Percentiles rank a stretch among this genome's conserved stretches.
phyloP scores from a whole-genome alignment of 306 rosid genomes.

The Cicer arietinum region DNA sequence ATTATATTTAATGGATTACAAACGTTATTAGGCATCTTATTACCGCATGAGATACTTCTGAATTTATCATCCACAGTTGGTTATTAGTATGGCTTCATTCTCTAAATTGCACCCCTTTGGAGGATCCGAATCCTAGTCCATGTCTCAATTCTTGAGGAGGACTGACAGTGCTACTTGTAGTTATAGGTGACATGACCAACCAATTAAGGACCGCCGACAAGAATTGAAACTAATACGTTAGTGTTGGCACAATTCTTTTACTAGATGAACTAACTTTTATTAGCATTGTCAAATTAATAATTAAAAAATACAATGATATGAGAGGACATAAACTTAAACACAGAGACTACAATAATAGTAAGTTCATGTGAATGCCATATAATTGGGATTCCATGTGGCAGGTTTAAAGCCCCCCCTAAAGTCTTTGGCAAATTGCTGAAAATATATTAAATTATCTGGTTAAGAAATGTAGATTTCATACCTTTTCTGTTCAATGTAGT shows the following conservation, averaged over 20 bases:
- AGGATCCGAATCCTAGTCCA: background rate
- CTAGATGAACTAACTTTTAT: slow-evolving; percentile 16
- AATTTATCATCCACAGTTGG: background rate
- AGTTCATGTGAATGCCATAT: background rate
- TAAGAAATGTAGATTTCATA: slow-evolving; percentile 15
- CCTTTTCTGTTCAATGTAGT: slow-evolving; percentile 52
- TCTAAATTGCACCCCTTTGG: background rate
- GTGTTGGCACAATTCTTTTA: slow-evolving; percentile 1
- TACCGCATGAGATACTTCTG: background rate
- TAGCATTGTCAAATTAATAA: background rate
- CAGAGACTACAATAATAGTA: background rate
- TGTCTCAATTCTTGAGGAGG: background rate
- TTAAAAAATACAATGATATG: slow-evolving; percentile 3
- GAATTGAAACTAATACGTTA: background rate
- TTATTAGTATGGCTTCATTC: slow-evolving; percentile 18
- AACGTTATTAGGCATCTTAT: slow-evolving; percentile 17
- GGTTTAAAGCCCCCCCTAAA: background rate
- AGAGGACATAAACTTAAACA: background rate
- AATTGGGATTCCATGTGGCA: slow-evolving; percentile 6
- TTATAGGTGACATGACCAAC: slow-evolving; percentile 21
- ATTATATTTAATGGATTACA: slow-evolving; percentile 11
- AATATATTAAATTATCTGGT: slow-evolving; percentile 15
- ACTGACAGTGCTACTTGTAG: background rate
- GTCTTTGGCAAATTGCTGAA: slow-evolving; percentile 20
- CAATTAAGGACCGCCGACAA: background rate